Evolutionary conservation across 1,139 yeast species (phyloP).

Genomic region (Candida sanyaensis): DNA sequence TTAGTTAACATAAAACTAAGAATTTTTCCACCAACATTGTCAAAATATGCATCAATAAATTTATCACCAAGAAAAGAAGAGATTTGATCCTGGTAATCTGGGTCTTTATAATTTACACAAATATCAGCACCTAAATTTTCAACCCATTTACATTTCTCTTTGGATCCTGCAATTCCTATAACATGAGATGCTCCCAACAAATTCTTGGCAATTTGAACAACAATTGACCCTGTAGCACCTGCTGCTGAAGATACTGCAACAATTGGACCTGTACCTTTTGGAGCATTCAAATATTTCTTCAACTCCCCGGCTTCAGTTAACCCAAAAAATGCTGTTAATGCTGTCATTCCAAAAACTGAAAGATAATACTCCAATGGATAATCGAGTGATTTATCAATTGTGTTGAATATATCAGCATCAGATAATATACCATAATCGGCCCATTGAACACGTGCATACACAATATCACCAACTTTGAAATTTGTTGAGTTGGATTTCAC

Average conservation of each 20-base stretch:
- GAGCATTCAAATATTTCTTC: slow-evolving; percentile 16
- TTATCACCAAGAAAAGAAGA: slow-evolving; percentile 18
- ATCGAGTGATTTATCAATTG: slow-evolving; percentile 23
- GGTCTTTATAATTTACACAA: slow-evolving; percentile 55
- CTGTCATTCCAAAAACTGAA: slow-evolving; percentile 50
- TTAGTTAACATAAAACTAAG: slow-evolving; percentile 48
- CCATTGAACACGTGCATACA: slow-evolving; percentile 33
- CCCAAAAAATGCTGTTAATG: slow-evolving; percentile 65
- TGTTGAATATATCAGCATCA: slow-evolving; percentile 22
- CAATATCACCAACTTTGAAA: slow-evolving; percentile 45
- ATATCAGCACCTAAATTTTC: slow-evolving; percentile 58
- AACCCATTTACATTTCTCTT: slow-evolving; percentile 55
- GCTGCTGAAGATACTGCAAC: slow-evolving; percentile 67
- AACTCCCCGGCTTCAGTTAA: slow-evolving; percentile 46
- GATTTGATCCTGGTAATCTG: slow-evolving; percentile 46
- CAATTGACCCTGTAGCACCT: slow-evolving; percentile 68
- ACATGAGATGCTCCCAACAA: slow-evolving; percentile 57
- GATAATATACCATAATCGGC: slow-evolving; percentile 27
- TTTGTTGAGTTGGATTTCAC: slow-evolving; percentile 41
- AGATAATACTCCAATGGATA: slow-evolving; percentile 28
- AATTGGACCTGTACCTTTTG: slow-evolving; percentile 30
- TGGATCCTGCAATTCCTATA: slow-evolving; percentile 66
- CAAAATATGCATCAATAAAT: slow-evolving; percentile 53
- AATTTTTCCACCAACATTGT: slow-evolving; percentile 66
- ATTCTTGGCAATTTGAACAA: slow-evolving; percentile 59